Percentiles rank a stretch among this genome's conserved stretches.
These are phyloP conservation scores for Apostasia shenzhenica DNA, from an alignment of 106 monocot genomes.

Conservation along the genomic window DNA sequence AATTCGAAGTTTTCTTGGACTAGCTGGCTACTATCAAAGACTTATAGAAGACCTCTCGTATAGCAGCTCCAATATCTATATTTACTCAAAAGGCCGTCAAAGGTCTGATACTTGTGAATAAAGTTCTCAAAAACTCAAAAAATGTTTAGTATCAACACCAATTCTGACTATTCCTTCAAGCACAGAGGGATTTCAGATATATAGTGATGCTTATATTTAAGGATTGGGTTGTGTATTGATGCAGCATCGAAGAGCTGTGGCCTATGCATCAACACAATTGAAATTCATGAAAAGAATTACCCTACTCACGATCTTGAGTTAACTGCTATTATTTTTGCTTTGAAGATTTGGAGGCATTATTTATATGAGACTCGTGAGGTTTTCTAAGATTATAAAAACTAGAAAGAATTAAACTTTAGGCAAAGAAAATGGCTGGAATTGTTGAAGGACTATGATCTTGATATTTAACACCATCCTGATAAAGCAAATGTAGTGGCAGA, in stretches of 20 bases:
- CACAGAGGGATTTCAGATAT: neutral
- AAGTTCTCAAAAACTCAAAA: neutral
- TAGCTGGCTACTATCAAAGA: neutral
- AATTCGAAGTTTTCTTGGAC: slow-evolving; percentile 5
- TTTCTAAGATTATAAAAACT: neutral
- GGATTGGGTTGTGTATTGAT: neutral
- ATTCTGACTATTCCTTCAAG: neutral
- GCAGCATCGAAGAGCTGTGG: neutral
- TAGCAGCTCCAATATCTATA: neutral
- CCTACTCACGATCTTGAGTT: too few species aligned
- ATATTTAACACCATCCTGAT: neutral
- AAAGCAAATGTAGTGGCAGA: neutral
- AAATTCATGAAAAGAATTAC: neutral
- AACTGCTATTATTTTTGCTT: neutral
- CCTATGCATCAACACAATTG: neutral
- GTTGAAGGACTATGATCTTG: neutral
- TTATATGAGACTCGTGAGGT: neutral
- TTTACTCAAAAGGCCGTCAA: neutral
- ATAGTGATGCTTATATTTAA: neutral
- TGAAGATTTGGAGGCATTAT: slow-evolving; percentile 5
- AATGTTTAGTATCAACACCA: neutral
- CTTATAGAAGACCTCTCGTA: neutral
- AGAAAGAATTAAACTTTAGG: neutral
- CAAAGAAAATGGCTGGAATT: neutral
- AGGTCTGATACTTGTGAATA: neutral